Base-by-base conservation (phyloP, 1,284 basidiomycete genomes). In the Cutaneotrichosporon sp. region DNA sequence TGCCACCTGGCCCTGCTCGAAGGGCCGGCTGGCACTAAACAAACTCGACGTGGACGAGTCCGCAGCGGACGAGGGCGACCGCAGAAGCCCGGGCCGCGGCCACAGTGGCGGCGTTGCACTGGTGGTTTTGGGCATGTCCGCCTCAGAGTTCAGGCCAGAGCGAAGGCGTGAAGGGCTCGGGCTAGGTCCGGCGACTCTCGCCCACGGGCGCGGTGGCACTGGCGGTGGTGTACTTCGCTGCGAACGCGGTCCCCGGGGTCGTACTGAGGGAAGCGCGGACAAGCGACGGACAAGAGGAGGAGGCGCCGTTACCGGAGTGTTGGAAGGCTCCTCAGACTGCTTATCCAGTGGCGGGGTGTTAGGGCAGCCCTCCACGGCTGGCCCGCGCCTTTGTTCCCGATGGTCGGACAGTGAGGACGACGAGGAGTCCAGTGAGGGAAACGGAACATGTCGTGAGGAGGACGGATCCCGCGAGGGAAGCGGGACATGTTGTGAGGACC, bases 121-220 rank as follows among this genome's bases (percentile, higher is more conserved):
- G 7, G 26, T 10, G 26, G 7, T 10, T 7, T 10, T 30, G n/a
- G n/a, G n/a, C n/a, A n/a, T 30, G 26, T 30, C 26, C 26, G 7
- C 26, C n/a, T n/a, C n/a, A n/a, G n/a, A 30, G 26, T 30, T 30
- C 26, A 30, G 12, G n/a, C 7, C n/a, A 17, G 12, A 9, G 38
- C 38, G 15, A 39, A 20, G 9, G 38, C 12, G 17, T 4, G 38
- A 39, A n/a, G 38, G 4, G 17, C 20, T 9, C 44, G 1, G 46
- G 21, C 42, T 18, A 5, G 41, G 5, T 1, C 54, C 13, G 8
- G 54, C 43, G 8, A 47, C 22, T 30, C 45, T 46, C 0, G 51
- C 44, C 61, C 61, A 62, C n/a, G 64, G 56, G 26, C 68, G 52
- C 2, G 62, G 59, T 2, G 70, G 68, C 17, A 61, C 42, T 4